Evolutionary conservation across 1,284 basidiomycete genomes (phyloP).

Genomic region (Trametes pubescens): DNA sequence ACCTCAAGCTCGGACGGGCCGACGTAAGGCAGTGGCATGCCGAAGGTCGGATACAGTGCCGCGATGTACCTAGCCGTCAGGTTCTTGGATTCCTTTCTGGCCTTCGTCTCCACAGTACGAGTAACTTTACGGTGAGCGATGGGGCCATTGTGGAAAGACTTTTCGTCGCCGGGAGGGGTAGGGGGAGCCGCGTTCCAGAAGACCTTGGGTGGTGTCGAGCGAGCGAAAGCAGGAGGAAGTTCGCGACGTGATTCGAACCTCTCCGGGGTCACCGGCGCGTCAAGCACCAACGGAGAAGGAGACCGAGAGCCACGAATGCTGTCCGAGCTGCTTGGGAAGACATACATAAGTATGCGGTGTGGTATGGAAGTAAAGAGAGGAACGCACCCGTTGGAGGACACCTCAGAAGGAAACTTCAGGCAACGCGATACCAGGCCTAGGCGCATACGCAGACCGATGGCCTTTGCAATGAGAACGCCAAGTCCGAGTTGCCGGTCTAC

Average conservation of each 20-base stretch:
- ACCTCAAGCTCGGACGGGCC: background rate
- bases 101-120: too few species aligned
- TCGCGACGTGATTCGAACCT: background rate
- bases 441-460: slow-evolving; percentile 5
- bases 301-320: background rate
- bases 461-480: slow-evolving; percentile 13
- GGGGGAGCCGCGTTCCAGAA: slow-evolving; percentile 4
- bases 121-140: background rate
- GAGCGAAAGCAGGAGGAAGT: slow-evolving; percentile 5
- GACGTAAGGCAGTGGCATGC: background rate
- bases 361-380: background rate
- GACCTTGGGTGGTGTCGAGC: slow-evolving; percentile 9
- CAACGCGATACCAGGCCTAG: slow-evolving; percentile 5
- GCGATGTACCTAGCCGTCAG: background rate
- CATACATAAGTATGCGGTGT: too few species aligned
- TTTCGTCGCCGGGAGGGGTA: background rate
- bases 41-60: background rate
- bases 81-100: background rate
- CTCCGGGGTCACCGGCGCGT: background rate
- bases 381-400: slow-evolving; percentile 3
- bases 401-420: background rate
- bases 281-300: slow-evolving; percentile 1
- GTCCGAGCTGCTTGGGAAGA: background rate
- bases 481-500: slow-evolving; percentile 16
- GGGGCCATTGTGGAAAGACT: background rate